Evolutionary conservation across 1,284 basidiomycete species (phyloP).

Genomic region (Boletus mariae): DNA sequence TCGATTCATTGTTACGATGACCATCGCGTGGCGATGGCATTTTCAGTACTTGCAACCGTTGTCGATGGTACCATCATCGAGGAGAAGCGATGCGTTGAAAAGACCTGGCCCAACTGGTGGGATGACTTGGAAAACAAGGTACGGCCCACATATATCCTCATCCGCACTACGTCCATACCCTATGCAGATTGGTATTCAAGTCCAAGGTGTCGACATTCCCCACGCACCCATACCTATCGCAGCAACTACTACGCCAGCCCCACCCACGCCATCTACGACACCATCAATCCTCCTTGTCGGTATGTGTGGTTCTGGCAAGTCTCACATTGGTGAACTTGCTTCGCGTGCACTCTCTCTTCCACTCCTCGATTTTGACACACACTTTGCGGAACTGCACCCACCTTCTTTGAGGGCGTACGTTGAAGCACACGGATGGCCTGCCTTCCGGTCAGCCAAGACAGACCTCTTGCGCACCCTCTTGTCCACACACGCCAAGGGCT

Average conservation of each 20-base stretch:
- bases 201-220: constrained; percentile 79
- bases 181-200: constrained; percentile 80
- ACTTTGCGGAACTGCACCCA: constrained; percentile 68
- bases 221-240: constrained; percentile 33
- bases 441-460: constrained; percentile 67
- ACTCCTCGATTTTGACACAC: constrained; percentile 85
- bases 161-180: constrained; percentile 1
- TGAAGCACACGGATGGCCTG: constrained; percentile 69
- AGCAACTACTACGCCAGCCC: constrained; percentile 32
- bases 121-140: constrained; percentile 95
- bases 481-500: constrained; percentile 50
- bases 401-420: constrained; percentile 78
- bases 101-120: constrained; percentile 99
- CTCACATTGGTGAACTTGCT: constrained; percentile 80
- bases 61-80: constrained; percentile 80
- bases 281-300: constrained; percentile 78
- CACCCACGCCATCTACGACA: constrained; percentile 9
- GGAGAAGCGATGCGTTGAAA: constrained; percentile 97
- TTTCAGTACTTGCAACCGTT: constrained; percentile 82
- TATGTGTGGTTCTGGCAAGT: constrained; percentile 98
- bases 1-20: constrained; percentile 97
- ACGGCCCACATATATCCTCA: constrained; percentile 7
- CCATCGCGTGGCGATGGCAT: constrained; percentile 98
- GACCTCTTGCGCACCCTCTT: constrained; percentile 62
- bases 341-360: constrained; percentile 72